phyloP scores from a whole-genome alignment of 2,329 filamentous ascomycete genomes.

The Plenodomus biglobosus region DNA sequence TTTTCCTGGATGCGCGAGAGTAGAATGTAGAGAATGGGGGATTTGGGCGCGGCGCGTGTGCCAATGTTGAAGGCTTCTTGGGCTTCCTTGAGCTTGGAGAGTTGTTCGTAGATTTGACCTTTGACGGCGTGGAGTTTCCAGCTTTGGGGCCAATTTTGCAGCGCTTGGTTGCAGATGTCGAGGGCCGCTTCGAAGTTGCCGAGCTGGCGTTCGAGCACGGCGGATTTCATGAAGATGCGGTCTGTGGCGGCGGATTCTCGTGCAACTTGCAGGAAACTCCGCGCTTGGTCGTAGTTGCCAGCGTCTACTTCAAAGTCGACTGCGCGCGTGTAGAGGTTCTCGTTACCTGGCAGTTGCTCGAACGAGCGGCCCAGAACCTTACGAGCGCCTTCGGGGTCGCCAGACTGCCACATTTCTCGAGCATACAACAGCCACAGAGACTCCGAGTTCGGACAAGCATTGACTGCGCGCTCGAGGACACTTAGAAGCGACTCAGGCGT shows the following conservation, averaged over 20 bases:
- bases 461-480: conserved; percentile 88
- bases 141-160: conserved; percentile 81
- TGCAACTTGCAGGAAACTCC: conserved; percentile 78
- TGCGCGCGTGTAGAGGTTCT: conserved; percentile 95
- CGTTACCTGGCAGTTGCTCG: conserved; percentile 92
- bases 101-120: conserved; percentile 90
- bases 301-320: conserved; percentile 96
- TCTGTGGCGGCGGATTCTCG: conserved; percentile 90
- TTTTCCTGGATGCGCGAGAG: conserved; percentile 86
- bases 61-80: conserved; percentile 87
- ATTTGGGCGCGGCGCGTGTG: conserved; percentile 81
- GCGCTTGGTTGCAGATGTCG: conserved; percentile 80
- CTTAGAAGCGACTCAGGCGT: conserved; percentile 79
- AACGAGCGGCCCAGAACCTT: conserved; percentile 86
- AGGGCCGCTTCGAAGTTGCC: conserved; percentile 78
- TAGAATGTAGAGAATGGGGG: conserved; percentile 85
- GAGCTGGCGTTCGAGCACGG: conserved; percentile 86
- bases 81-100: conserved; percentile 77
- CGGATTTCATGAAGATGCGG: conserved; percentile 95
- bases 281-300: conserved; percentile 76
- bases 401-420: conserved; percentile 89
- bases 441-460: conserved; percentile 88
- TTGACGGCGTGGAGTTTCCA: conserved; percentile 98
- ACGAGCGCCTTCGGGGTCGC: conserved; percentile 83
- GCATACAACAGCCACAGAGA: conserved; percentile 95